These are phyloP conservation scores for Hymenoscyphus infarciens DNA, from an alignment of 2,329 filamentous ascomycete genomes.

Conservation along the genomic window DNA sequence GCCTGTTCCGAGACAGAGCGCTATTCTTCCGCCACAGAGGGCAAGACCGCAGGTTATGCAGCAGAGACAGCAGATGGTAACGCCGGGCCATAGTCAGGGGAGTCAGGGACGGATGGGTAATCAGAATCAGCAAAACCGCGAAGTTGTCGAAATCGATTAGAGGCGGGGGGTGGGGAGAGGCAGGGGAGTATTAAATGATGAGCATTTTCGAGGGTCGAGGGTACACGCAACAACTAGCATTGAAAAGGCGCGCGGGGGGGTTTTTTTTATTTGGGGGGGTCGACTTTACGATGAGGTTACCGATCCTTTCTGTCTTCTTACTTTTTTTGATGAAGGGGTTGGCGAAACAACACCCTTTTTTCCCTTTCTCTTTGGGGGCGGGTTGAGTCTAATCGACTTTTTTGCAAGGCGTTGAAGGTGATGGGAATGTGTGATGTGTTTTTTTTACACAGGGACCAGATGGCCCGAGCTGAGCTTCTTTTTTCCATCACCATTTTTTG, in stretches of 20 bases:
- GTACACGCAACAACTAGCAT: background rate
- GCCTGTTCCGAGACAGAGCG: background rate
- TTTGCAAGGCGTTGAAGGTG: background rate
- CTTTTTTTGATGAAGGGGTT: background rate
- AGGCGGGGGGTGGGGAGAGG: background rate
- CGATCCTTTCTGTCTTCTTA: background rate
- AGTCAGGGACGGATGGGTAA: constrained; percentile 19
- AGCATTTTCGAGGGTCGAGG: background rate
- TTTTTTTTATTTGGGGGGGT: background rate
- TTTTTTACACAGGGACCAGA: background rate
- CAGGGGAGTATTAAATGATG: background rate
- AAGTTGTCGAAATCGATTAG: constrained; percentile 31
- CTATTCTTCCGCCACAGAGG: constrained; percentile 8
- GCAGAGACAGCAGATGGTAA: constrained; percentile 19
- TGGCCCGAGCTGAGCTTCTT: background rate
- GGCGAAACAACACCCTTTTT: background rate
- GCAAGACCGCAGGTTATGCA: constrained; percentile 11
- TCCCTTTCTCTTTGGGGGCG: background rate
- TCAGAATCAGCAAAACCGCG: constrained; percentile 13
- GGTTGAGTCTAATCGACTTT: background rate
- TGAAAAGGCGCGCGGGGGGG: background rate
- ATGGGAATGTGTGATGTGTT: background rate
- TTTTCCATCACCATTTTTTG: too few relatives aligned
- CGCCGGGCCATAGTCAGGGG: constrained; percentile 20
- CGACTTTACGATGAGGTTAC: background rate